Evolutionary conservation across 805 yeast genomes (phyloP).

Genomic region (Teunomyces lycoperdinae): DNA sequence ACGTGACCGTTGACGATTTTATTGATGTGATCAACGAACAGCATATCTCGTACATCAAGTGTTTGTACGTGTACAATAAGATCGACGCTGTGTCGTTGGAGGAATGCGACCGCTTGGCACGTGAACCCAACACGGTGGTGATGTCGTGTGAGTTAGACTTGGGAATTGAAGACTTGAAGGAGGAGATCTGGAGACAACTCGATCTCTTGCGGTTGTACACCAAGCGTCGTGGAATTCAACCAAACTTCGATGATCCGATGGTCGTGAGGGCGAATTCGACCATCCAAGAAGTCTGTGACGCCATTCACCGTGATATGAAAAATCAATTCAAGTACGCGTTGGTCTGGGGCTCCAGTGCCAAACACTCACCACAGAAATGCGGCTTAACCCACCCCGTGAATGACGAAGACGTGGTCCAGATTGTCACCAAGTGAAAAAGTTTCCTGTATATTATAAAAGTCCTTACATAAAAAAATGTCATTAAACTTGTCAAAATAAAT

Average conservation of each 20-base stretch:
- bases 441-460: neutral
- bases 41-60: slow-evolving; percentile 84
- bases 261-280: slow-evolving; percentile 81
- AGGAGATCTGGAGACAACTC: slow-evolving; percentile 89
- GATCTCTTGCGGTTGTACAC: slow-evolving; percentile 80
- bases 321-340: slow-evolving; percentile 89
- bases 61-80: slow-evolving; percentile 92
- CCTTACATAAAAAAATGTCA: too few species aligned
- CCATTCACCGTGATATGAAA: slow-evolving; percentile 89
- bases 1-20: slow-evolving; percentile 85
- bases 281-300: slow-evolving; percentile 84
- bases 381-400: slow-evolving; percentile 79
- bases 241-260: slow-evolving; percentile 85
- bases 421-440: slow-evolving; percentile 66
- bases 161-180: slow-evolving; percentile 84
- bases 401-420: slow-evolving; percentile 93
- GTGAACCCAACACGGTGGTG: slow-evolving; percentile 90
- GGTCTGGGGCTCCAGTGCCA: slow-evolving; percentile 95
- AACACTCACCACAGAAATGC: slow-evolving; percentile 95
- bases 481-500: neutral
- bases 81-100: slow-evolving; percentile 93
- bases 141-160: slow-evolving; percentile 88
- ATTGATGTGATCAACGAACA: slow-evolving; percentile 87
- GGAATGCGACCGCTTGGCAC: slow-evolving; percentile 88
- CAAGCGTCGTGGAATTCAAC: slow-evolving; percentile 77